Base-by-base conservation (phyloP, 2,329 filamentous ascomycete species). In the Aspergillus hiratsukae region DNA sequence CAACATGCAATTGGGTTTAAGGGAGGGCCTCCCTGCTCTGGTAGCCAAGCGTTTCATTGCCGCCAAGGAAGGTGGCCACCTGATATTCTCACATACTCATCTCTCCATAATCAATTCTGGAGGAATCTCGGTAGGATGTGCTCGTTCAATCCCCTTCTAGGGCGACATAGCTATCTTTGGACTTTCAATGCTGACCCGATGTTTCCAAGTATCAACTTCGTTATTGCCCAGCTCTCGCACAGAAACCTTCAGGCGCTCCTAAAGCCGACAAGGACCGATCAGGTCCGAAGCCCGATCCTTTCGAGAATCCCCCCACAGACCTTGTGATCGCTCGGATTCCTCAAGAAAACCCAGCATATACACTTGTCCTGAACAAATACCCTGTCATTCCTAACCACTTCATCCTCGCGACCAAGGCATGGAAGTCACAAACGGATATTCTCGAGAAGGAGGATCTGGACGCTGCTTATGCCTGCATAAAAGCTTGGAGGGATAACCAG, bases 361-460 rank as follows among this genome's bases (percentile, higher is more conserved):
- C 66, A 27, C 64, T 80, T 37, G 73, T 80, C 25, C 59, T 80
- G 54, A 80, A 80, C 60, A 80, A 80, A 60, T 80, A 71, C 58
- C 78, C 78, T 8, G 74, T 80, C 4, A 80, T 80, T 14, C 69
- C 71, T 6, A 74, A 79, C 53, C 78, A 80, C 60, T 80, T 79
- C 62, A 79, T 80, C 49, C 70, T 80, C 48, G 74, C 77, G n/a
- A 80, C 78, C 3, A 76, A 69, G 45, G 62, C 60, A 8, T 78
- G 72, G 66, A 74, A 74, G 48, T 60, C 70, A 5, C 78, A 80
- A 63, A 76, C 75, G 1, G 70, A 76, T 59, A 56, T 80, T 0
- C 63, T 80, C 6, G 76, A 78, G 28, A 67, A 66, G 55, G 68
- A 71, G 1, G 78, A 80, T 60, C 64, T 80, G 43, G 69, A 69